A percentile compares a stretch with the other conserved stretches of the same genome.
Evolutionary conservation across 139 green algal species (phyloP).

Genomic region (Ettlia oleoabundans): DNA sequence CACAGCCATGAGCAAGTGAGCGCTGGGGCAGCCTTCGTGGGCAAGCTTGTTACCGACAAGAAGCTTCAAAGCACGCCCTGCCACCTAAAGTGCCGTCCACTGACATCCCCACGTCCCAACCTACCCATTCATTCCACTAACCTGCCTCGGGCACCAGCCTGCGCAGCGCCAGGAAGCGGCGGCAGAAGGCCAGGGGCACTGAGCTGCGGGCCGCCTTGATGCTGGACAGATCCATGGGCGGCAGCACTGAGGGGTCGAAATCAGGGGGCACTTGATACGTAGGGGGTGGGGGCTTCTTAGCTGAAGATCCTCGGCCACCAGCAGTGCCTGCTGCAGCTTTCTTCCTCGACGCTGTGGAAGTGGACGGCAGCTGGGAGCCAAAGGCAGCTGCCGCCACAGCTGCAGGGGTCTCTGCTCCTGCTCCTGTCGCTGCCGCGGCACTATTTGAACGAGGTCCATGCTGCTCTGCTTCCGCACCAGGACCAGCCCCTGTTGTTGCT

Average conservation of each 20-base stretch:
- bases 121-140: not conserved
- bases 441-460: not conserved
- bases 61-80: not conserved
- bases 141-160: not conserved
- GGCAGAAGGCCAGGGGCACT: not conserved
- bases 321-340: too few species aligned
- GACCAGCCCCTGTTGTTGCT: not conserved
- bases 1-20: too few species aligned
- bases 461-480: not conserved
- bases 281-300: not conserved
- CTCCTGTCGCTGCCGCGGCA: not conserved
- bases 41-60: too few species aligned
- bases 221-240: not conserved
- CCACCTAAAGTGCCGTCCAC: too few species aligned
- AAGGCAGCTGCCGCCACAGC: not conserved
- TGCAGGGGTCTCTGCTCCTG: not conserved
- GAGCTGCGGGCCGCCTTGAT: not conserved
- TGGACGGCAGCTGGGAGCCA: too few species aligned
- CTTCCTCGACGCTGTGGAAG: not conserved
- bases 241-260: conserved; percentile 24
- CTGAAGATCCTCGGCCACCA: not conserved
- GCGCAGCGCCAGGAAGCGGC: conserved; percentile 29
- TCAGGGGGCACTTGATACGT: not conserved
- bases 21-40: too few species aligned
- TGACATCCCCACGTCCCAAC: too few species aligned